These are phyloP conservation scores for Saccharomycopsis sp. DNA, from an alignment of 805 yeast genomes.

Conservation along the genomic window DNA sequence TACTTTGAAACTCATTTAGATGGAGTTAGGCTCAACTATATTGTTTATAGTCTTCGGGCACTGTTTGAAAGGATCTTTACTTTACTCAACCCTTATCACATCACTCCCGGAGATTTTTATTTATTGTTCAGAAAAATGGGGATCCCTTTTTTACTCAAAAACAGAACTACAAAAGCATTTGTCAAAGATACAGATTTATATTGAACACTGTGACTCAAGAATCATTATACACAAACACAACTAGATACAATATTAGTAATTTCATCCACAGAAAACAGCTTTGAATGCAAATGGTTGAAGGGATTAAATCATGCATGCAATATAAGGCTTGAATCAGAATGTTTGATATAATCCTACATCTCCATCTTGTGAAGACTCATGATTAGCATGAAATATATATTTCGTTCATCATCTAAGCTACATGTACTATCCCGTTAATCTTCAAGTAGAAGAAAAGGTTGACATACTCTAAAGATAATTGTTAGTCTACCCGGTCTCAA, in stretches of 20 bases:
- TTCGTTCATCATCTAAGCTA: constrained; percentile 18
- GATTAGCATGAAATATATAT: constrained; percentile 22
- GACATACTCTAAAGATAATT: not conserved
- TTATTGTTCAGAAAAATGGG: too few relatives aligned
- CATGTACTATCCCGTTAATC: not conserved
- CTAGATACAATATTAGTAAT: not conserved
- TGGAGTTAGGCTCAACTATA: too few relatives aligned
- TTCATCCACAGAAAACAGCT: not conserved
- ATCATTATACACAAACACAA: not conserved
- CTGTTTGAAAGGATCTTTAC: too few relatives aligned
- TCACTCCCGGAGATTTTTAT: too few relatives aligned
- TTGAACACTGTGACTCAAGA: too few relatives aligned
- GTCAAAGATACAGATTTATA: not conserved
- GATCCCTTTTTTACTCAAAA: too few relatives aligned
- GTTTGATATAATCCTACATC: constrained; percentile 2
- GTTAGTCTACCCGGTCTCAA: not conserved
- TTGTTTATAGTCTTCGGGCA: too few relatives aligned
- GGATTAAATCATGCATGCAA: not conserved
- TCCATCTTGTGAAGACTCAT: constrained; percentile 11
- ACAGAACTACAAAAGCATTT: not conserved
- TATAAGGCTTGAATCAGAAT: not conserved
- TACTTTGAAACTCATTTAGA: not conserved
- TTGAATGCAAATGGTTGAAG: too few relatives aligned
- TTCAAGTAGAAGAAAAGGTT: not conserved
- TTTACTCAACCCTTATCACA: too few relatives aligned